Percentiles rank a stretch among this genome's conserved stretches.
Evolutionary conservation across 352 stramenopile species (phyloP).

Genomic region (Phytophthora brassicae): DNA sequence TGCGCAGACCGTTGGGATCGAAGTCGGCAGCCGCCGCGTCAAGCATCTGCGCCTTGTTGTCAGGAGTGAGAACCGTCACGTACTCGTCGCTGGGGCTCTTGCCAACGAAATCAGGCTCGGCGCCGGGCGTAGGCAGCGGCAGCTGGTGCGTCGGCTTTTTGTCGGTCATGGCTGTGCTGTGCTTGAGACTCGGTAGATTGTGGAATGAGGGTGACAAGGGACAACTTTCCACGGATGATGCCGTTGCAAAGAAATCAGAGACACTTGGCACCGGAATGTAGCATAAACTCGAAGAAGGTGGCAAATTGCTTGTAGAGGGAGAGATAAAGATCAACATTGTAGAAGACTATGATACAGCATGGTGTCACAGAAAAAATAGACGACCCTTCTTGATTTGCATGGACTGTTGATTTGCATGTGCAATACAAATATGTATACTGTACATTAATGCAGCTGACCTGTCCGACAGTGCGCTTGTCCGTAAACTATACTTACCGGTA

Average conservation of each 20-base stretch:
- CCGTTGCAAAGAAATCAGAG: constrained; percentile 7
- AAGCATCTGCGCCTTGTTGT: constrained; percentile 24
- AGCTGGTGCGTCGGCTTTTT: constrained; percentile 26
- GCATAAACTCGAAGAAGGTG: constrained; percentile 11
- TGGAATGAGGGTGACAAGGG: background rate
- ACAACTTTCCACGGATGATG: constrained; percentile 26
- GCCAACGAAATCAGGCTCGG: constrained; percentile 27
- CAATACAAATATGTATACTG: too few relatives aligned
- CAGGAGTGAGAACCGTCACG: constrained; percentile 42
- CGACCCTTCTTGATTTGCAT: constrained; percentile 22
- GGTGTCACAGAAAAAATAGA: constrained; percentile 16
- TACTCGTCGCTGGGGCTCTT: constrained; percentile 34
- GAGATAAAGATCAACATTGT: background rate
- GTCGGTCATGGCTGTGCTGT: constrained; percentile 24
- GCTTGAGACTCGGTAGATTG: background rate
- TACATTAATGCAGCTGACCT: constrained; percentile 8
- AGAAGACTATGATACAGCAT: constrained; percentile 4
- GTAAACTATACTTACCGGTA: too few relatives aligned
- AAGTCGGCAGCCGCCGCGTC: constrained; percentile 19
- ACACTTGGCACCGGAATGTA: constrained; percentile 5
- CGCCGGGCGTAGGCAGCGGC: constrained; percentile 15
- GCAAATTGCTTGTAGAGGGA: background rate
- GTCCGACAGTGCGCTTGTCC: background rate
- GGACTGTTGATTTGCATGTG: constrained; percentile 19
- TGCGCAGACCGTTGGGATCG: constrained; percentile 36